Conservation (phyloP, 306 rosid species). For the Parietaria judaica region DNA sequence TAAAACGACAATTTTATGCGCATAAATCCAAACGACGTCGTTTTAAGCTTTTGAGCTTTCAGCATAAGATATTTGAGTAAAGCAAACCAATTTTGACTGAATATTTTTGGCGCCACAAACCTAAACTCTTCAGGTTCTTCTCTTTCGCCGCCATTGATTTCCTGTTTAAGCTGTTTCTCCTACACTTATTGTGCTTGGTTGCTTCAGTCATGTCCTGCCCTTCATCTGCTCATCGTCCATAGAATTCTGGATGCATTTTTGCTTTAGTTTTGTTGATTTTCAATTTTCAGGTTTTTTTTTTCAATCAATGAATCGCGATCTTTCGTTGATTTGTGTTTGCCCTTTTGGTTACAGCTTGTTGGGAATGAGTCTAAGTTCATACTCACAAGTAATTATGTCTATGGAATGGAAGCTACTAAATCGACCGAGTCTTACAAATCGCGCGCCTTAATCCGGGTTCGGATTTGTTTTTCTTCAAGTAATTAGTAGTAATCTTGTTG, state of each 20-base stretch:
- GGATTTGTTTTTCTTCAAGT: no score
- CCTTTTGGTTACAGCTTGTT: no score
- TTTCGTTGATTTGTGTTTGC: no score
- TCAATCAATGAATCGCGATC: neutral
- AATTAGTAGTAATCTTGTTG: no score
- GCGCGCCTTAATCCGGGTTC: slow-evolving; percentile 16
- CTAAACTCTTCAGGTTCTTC: slow-evolving; percentile 17
- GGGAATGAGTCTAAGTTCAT: slow-evolving; percentile 3
- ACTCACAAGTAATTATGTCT: slow-evolving; percentile 18
- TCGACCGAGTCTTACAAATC: slow-evolving; percentile 13
- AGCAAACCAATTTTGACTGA: slow-evolving; percentile 4
- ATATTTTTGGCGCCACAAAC: slow-evolving; percentile 43
- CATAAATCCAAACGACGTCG: neutral
- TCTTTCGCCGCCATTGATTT: slow-evolving; percentile 1
- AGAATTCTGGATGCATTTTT: neutral
- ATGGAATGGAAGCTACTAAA: slow-evolving; percentile 33
- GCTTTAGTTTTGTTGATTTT: neutral
- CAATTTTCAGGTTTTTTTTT: neutral
- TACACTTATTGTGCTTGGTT: neutral
- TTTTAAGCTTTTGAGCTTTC: no score
- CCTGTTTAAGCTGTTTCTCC: no score
- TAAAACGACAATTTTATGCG: neutral
- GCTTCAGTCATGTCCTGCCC: neutral
- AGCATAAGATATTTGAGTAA: neutral
- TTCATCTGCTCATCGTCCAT: no score